A percentile compares a stretch with the other conserved stretches of the same genome.
phyloP scores from a whole-genome alignment of 2,329 filamentous ascomycete genomes.

The Didymella sp. region DNA sequence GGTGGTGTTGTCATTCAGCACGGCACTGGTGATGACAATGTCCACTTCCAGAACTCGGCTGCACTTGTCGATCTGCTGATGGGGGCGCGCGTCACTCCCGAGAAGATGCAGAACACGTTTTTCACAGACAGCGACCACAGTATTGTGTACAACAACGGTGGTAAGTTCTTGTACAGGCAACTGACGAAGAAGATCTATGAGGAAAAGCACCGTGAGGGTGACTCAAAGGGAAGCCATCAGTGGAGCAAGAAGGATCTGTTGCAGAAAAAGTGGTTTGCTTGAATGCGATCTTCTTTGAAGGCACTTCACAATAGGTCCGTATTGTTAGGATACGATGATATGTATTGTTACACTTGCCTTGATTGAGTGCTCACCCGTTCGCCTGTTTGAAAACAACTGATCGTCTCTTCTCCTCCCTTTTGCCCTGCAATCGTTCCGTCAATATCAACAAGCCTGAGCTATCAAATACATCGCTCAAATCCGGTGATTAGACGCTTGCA shows the following conservation, averaged over 20 bases:
- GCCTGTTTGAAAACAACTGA: not conserved
- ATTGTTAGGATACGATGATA: not conserved
- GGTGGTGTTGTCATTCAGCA: constrained; percentile 70
- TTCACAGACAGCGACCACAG: constrained; percentile 72
- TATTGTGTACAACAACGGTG: constrained; percentile 65
- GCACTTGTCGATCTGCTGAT: constrained; percentile 68
- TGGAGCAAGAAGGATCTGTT: constrained; percentile 52
- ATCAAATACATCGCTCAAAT: too few species aligned
- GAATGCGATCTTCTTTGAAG: not conserved
- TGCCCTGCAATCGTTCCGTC: too few species aligned
- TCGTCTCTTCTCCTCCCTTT: too few species aligned
- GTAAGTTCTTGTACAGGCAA: constrained; percentile 67
- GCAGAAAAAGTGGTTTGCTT: constrained; percentile 25
- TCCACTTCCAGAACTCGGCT: constrained; percentile 72
- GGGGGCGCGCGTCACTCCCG: constrained; percentile 63
- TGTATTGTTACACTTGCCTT: not conserved
- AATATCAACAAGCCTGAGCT: too few species aligned
- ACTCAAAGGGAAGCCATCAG: constrained; percentile 52
- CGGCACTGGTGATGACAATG: constrained; percentile 73
- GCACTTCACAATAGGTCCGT: not conserved
- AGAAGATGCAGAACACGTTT: constrained; percentile 68
- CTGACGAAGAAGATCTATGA: constrained; percentile 66
- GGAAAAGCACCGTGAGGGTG: constrained; percentile 62
- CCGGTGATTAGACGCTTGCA: too few species aligned
- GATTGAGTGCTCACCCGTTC: not conserved